phyloP scores from a whole-genome alignment of 768 basidiomycete genomes.

The Calvatia gigantea region DNA sequence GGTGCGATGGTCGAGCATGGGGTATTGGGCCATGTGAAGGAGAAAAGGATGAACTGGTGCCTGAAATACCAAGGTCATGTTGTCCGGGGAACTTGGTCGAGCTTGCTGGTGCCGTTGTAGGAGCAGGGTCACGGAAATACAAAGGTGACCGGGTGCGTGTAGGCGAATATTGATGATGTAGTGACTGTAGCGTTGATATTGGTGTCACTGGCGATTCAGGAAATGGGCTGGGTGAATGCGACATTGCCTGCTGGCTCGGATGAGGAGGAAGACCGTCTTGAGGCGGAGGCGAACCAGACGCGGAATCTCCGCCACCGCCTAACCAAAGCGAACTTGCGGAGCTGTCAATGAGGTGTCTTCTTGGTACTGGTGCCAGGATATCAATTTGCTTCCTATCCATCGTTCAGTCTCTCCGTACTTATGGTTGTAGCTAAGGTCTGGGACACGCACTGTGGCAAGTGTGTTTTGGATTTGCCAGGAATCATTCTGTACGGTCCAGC shows the following conservation, averaged over 20 bases:
- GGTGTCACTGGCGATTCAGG: neutral
- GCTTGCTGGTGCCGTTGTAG: neutral
- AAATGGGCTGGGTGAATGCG: neutral
- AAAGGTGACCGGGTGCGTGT: constrained; percentile 3
- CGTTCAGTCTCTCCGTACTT: neutral
- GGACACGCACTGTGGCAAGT: neutral
- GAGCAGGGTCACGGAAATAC: neutral
- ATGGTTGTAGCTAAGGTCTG: constrained; percentile 1
- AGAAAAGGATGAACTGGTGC: neutral
- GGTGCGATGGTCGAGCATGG: constrained; percentile 5
- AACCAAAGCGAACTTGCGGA: constrained; percentile 63
- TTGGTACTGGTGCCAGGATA: constrained; percentile 66
- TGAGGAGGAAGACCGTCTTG: neutral
- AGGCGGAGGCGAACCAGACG: constrained; percentile 24
- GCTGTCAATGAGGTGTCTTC: constrained; percentile 58
- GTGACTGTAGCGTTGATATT: neutral
- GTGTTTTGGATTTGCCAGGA: constrained; percentile 4
- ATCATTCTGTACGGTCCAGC: constrained; percentile 8
- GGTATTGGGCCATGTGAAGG: neutral
- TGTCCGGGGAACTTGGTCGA: neutral
- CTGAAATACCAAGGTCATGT: neutral
- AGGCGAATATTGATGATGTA: constrained; percentile 1
- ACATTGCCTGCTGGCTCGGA: neutral
- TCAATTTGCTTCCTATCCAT: constrained; percentile 14
- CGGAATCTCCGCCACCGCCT: constrained; percentile 16